Base-by-base conservation (phyloP, 305 asterid genomes). In the Stenogyne calaminthoides region DNA sequence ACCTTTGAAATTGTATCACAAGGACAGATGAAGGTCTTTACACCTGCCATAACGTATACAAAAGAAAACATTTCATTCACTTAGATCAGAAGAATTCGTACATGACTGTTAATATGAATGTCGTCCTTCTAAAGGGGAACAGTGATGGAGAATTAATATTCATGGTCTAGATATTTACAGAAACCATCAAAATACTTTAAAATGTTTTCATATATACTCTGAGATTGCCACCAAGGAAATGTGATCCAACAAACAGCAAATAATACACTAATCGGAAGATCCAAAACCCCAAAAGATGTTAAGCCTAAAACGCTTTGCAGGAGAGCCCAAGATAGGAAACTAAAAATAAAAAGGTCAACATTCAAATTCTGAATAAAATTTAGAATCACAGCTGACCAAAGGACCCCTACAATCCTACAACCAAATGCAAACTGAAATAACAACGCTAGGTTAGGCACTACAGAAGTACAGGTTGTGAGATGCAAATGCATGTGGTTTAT, bases 1-100 rank as follows among this genome's bases (percentile, higher is more conserved):
- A 87, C 79, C 85, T 81, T 87, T 60, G 92, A 80, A 79, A 89
- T 78, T 29, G 95, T 87, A 74, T 77, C 83, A 66, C 95, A 87
- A 20, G 95, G 95, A 63, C 87, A 89, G 68, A 85, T 25, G 64
- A 82, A 76, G 39, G 92, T 89, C 81, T 81, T 85, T 66, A 81
- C 34, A 76, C 89, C 95, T 88, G 86, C 75, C 76, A 71, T 63
- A 37, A 55, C 20, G 25, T 60, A 20, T 37, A 42, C 2, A 46
- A 32, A 37, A 7, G 22, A 6, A 47, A 9, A 46, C 10, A 19
- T 25, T 27, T 22, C 10, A 47, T 19, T 34, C 3, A 47, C 16
- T 16, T 39, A 9, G 39, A 66, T 66, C 14, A 25, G 2, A 69
- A 34, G 44, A 19, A 67, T 46, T 20, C 18, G 55, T 55, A 65